Base-by-base conservation (phyloP, 768 basidiomycete genomes). In the Cyclocybe aegerita region DNA sequence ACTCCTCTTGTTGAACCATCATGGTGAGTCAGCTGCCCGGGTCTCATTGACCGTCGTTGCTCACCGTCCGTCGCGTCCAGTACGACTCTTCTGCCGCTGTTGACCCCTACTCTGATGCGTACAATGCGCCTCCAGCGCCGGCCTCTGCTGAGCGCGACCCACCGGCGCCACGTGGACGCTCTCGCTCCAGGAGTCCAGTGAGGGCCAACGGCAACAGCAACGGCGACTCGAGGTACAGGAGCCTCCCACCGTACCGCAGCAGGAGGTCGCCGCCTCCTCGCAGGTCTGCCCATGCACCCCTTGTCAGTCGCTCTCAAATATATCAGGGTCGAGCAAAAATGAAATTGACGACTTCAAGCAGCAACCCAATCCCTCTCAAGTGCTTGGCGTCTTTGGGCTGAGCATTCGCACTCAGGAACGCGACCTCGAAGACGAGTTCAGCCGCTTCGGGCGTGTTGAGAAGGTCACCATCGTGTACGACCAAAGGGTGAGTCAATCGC, bases 381-480 rank as follows among this genome's bases (percentile, higher is more conserved):
- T 96, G 31, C 78, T 99, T 54, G 96, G 96, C 50, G 93, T 98
- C n/a, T 99, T 98, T 58, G 96, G 96, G n/a, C 73, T 98, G 37
- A 95, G 93, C 60, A 96, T 99, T 49, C 83, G 95, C 48, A 98
- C 96, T 3, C 81, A 86, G 48, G 96, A 99, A 65, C 82, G 90
- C 37, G 96, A 98, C 65, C 75, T 99, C 42, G 93, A 98, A 57
- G 91, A 96, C 57, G 94, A 97, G 68, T 98, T 99, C 60, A 82
- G 75, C 60, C 81, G 91, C 42, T 90, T 85, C 57, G 96, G 96
- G 16, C 79, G 83, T 33, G 94, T 97, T 43, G 90, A 94, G 66
- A 98, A 97, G 68, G 94, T 96, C 39, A 90, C 88, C 46, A 94
- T 98, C 58, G 95, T 98, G 9, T 97, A 97, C 62, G 95, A 98